Base-by-base conservation (phyloP, 441 rosid genomes). In the Dalechampia spathulata region DNA sequence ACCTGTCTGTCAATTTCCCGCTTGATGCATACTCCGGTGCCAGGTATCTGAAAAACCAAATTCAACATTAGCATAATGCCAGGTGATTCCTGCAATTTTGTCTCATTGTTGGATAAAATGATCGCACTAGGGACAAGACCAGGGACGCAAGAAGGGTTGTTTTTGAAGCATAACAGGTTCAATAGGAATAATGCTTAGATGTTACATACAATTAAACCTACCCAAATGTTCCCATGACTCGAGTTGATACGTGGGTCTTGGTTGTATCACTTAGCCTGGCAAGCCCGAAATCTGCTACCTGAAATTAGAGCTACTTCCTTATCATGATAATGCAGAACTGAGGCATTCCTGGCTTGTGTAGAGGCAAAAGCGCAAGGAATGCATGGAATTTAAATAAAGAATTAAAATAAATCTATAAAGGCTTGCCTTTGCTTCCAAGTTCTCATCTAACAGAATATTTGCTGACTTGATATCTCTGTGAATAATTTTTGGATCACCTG, bases 281-380 rank as follows among this genome's bases (percentile, higher is more conserved):
- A 40, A 90, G 90, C 56, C 98, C 98, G 78, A 90, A 90, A 77
- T 90, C 98, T 60, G 98, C 94, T 49, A 87, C 98, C 96, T 90
- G 78, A 25, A 41, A 41, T 32, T 55, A 48, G 19, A 57, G 30
- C 32, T 60, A 47, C 38, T 17, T 30, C 41, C 53, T 27, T 16
- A 42, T 62, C 15, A 39, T 6, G 34, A 17, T 23, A 14, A 54
- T 45, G 58, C 19, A 34, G 39, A 30, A 3, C 8, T 3, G 34
- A 4, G 8, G 8, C 34, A 30, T 30, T 30, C 34, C 4, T n/a
- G n/a, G n/a, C n/a, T n/a, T n/a, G n/a, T n/a, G n/a, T n/a, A n/a
- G n/a, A n/a, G n/a, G n/a, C n/a, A n/a, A n/a, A n/a, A n/a, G n/a
- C n/a, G n/a, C n/a, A 6, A 30, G 26, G 46, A 49, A 19, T 12